Evolutionary conservation across 2,329 filamentous ascomycete species (phyloP).

Genomic region (Aphanocladium album): DNA sequence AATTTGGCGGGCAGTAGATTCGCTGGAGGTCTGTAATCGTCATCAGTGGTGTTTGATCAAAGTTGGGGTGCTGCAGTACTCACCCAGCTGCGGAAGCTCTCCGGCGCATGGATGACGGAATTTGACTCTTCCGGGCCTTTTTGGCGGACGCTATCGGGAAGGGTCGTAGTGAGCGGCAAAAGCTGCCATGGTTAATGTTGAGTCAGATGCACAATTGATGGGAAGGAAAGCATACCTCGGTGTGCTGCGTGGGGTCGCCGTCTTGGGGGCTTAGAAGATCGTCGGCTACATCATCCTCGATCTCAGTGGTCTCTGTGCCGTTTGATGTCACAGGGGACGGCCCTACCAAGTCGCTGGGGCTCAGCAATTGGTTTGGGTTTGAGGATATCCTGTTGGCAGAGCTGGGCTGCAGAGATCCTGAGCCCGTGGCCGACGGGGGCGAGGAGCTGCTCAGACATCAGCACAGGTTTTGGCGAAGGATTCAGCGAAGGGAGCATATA

Average conservation of each 20-base stretch:
- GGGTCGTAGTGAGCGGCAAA: constrained; percentile 50
- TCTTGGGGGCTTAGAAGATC: constrained; percentile 41
- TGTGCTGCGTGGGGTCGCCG: constrained; percentile 22
- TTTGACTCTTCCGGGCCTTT: constrained; percentile 69
- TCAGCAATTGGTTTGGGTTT: constrained; percentile 50
- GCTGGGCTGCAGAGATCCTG: constrained; percentile 46
- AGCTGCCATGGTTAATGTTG: constrained; percentile 31
- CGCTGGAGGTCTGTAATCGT: constrained; percentile 37
- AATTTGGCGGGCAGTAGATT: constrained; percentile 31
- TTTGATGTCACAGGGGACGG: constrained; percentile 83
- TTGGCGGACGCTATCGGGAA: constrained; percentile 53
- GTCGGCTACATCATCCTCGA: constrained; percentile 70
- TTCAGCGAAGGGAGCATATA: constrained; percentile 6
- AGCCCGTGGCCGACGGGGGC: constrained; percentile 34
- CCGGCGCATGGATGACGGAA: constrained; percentile 86
- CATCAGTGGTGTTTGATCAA: constrained; percentile 16
- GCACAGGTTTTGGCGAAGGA: background rate
- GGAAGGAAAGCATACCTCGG: constrained; percentile 30
- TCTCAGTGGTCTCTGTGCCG: constrained; percentile 76
- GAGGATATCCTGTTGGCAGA: constrained; percentile 45
- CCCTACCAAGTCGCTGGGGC: constrained; percentile 66
- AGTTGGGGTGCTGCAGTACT: constrained; percentile 22
- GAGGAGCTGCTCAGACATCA: constrained; percentile 26
- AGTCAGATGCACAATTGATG: background rate
- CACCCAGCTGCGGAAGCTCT: constrained; percentile 79